These are phyloP conservation scores for Volvariella volvacea DNA, from an alignment of 1,284 basidiomycete species.

Conservation along the genomic window DNA sequence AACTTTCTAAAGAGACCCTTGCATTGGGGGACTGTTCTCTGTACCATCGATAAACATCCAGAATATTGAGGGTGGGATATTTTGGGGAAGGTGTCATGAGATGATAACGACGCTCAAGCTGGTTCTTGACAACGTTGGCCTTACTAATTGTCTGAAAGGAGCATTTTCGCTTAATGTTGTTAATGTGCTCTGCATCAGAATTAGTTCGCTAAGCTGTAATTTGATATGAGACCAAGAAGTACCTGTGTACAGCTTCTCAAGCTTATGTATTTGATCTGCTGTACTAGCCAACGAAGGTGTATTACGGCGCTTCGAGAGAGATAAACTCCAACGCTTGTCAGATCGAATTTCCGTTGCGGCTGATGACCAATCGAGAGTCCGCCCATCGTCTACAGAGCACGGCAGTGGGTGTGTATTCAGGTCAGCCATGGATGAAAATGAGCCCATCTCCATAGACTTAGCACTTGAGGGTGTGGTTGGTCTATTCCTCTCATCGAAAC, in stretches of 20 bases:
- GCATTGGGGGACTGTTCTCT: conserved; percentile 35
- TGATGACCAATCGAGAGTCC: conserved; percentile 63
- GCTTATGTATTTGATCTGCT: conserved; percentile 31
- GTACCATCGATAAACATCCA: conserved; percentile 54
- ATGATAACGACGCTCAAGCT: conserved; percentile 56
- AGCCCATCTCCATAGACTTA: conserved; percentile 64
- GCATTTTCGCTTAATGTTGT: conserved; percentile 41
- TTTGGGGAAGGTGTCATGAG: conserved; percentile 35
- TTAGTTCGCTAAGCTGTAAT: neutral
- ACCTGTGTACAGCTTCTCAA: conserved; percentile 45
- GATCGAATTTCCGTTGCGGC: conserved; percentile 38
- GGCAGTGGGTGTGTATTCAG: conserved; percentile 40
- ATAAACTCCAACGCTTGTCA: conserved; percentile 57
- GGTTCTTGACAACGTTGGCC: conserved; percentile 59
- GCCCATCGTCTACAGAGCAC: conserved; percentile 56
- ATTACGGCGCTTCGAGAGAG: conserved; percentile 50
- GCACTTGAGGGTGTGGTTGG: neutral
- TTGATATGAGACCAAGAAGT: conserved; percentile 5
- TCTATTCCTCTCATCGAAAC: neutral
- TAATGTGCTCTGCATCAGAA: conserved; percentile 43
- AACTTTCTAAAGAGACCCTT: conserved; percentile 43
- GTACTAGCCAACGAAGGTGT: conserved; percentile 32
- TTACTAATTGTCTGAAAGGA: conserved; percentile 52
- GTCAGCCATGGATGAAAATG: conserved; percentile 36
- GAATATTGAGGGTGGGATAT: conserved; percentile 33